phyloP scores from a whole-genome alignment of 306 rosid species.

The Dryas alaskensis region DNA sequence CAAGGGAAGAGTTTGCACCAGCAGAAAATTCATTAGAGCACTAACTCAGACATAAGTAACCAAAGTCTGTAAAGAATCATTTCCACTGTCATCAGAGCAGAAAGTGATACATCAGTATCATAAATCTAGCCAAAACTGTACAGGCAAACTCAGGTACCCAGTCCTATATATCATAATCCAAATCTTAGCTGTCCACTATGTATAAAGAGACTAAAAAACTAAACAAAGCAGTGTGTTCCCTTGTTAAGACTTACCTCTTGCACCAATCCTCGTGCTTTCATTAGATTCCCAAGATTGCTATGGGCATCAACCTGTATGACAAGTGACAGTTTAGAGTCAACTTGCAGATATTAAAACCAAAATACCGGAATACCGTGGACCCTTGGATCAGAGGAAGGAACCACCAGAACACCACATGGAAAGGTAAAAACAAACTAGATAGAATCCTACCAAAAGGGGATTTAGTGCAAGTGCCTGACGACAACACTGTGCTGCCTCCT shows the following conservation, averaged over 20 bases:
- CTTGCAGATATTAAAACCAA: conserved; percentile 11
- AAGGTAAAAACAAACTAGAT: background rate
- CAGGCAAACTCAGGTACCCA: background rate
- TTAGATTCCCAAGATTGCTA: conserved; percentile 63
- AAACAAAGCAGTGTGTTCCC: background rate
- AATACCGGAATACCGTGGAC: conserved; percentile 2
- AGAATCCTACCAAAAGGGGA: conserved; percentile 68
- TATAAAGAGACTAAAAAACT: background rate
- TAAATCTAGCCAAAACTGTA: conserved; percentile 9
- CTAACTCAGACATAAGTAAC: conserved; percentile 13
- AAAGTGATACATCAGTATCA: conserved; percentile 17
- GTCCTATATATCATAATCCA: conserved; percentile 5
- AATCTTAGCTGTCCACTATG: conserved; percentile 12
- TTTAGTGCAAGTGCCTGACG: conserved; percentile 96
- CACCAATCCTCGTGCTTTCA: conserved; percentile 67
- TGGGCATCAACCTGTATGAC: conserved; percentile 58
- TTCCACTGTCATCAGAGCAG: conserved; percentile 23
- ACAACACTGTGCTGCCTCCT: conserved; percentile 96
- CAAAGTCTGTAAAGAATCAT: conserved; percentile 17
- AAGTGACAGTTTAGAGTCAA: conserved; percentile 10
- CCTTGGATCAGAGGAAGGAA: conserved; percentile 10
- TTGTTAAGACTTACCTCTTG: conserved; percentile 70
- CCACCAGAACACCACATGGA: background rate
- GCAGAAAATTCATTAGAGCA: conserved; percentile 24
- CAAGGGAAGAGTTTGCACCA: conserved; percentile 28